A percentile compares a stretch with the other conserved stretches of the same genome.
Evolutionary conservation across 2,329 filamentous ascomycete species (phyloP).

Genomic region (Emmonsiellopsis sp.): DNA sequence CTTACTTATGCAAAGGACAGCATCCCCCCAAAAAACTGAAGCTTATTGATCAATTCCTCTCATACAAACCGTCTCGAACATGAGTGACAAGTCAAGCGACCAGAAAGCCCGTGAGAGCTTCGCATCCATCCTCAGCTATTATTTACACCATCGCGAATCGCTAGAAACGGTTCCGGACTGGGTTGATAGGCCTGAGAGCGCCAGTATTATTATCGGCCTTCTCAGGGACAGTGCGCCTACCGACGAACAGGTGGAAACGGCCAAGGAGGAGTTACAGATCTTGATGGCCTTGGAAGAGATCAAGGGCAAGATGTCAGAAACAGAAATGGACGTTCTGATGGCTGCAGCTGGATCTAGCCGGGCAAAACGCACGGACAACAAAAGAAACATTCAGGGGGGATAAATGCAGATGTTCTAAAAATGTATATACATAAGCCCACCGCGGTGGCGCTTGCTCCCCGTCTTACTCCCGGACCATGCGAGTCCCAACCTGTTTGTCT

Average conservation of each 20-base stretch:
- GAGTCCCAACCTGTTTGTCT: no score
- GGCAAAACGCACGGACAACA: neutral
- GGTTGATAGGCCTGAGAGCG: neutral
- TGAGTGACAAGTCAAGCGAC: neutral
- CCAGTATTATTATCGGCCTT: conserved; percentile 1
- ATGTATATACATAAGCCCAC: no score
- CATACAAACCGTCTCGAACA: neutral
- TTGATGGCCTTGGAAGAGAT: neutral
- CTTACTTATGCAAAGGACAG: neutral
- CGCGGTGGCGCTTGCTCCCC: no score
- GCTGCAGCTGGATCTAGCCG: neutral
- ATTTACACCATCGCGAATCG: neutral
- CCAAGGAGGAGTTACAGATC: neutral
- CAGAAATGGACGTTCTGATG: neutral
- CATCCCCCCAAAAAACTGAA: neutral
- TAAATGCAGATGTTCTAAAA: no score
- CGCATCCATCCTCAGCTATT: conserved; percentile 1
- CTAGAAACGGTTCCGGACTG: neutral
- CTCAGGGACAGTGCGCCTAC: neutral
- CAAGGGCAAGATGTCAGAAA: neutral
- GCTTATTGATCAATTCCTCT: neutral
- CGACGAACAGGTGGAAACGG: neutral
- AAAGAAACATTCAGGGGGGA: no score
- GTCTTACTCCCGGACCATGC: no score
- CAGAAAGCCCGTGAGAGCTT: conserved; percentile 3